Conservation (phyloP, 306 rosid genomes). For the Gastrolobium bilobum region DNA sequence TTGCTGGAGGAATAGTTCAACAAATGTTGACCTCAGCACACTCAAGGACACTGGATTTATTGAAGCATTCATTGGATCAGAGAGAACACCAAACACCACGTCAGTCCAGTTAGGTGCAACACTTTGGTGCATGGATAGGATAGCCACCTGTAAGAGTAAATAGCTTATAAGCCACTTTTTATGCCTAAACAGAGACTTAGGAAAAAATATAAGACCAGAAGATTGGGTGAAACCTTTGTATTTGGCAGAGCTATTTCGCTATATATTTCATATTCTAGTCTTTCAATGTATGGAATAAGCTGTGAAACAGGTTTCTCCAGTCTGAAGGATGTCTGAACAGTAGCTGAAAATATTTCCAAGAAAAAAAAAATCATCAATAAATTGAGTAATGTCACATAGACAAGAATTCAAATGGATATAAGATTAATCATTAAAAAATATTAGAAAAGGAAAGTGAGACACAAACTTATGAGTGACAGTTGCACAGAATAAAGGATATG, state of each 20-base stretch:
- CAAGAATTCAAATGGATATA: slow-evolving; percentile 17
- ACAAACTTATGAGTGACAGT: slow-evolving; percentile 18
- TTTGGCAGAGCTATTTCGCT: slow-evolving; percentile 81
- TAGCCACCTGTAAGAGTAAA: slow-evolving; percentile 70
- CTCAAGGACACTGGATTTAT: slow-evolving; percentile 76
- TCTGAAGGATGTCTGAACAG: slow-evolving; percentile 80
- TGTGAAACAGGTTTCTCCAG: slow-evolving; percentile 81
- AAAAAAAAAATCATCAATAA: slow-evolving; percentile 24
- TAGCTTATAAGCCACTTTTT: slow-evolving; percentile 46
- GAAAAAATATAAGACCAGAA: slow-evolving; percentile 25
- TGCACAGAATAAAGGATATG: slow-evolving; percentile 30
- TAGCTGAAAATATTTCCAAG: slow-evolving; percentile 66
- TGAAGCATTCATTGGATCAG: slow-evolving; percentile 72
- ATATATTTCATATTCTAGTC: slow-evolving; percentile 80
- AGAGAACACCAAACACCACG: slow-evolving; percentile 84
- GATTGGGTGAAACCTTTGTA: slow-evolving; percentile 66
- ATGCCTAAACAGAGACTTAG: slow-evolving; percentile 19
- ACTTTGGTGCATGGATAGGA: slow-evolving; percentile 77
- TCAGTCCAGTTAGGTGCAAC: slow-evolving; percentile 66
- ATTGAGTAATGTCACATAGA: not conserved
- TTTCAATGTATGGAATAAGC: slow-evolving; percentile 73
- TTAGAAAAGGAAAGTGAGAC: not conserved
- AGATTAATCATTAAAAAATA: slow-evolving; percentile 8
- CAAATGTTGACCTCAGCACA: slow-evolving; percentile 72
- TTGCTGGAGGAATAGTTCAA: slow-evolving; percentile 78